phyloP scores from a whole-genome alignment of 78 protist genomes.

The Dictyostelium firmibasis region DNA sequence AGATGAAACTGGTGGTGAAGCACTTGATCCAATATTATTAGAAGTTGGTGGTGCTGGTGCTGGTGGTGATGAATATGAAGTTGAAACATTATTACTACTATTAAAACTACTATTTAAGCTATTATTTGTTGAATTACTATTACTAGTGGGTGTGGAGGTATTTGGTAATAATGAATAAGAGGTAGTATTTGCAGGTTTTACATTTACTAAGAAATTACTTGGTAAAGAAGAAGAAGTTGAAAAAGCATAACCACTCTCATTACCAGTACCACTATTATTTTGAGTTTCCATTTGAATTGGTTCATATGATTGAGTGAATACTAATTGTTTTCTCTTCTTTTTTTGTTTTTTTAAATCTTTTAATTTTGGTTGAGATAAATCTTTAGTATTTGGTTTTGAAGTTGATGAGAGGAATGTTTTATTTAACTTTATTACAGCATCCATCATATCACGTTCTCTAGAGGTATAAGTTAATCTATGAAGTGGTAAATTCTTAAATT shows the following conservation, averaged over 20 bases:
- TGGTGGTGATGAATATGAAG: neutral
- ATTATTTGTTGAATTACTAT: neutral
- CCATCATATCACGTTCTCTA: slow-evolving; percentile 66
- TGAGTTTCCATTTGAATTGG: neutral
- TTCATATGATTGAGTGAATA: slow-evolving; percentile 2
- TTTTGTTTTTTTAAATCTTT: slow-evolving; percentile 39
- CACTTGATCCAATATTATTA: neutral
- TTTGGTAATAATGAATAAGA: slow-evolving; percentile 1
- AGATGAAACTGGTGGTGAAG: neutral
- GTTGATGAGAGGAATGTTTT: neutral
- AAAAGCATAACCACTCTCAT: neutral
- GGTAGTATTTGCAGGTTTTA: neutral
- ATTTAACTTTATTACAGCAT: slow-evolving; percentile 39
- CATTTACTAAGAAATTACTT: neutral
- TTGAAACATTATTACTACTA: neutral
- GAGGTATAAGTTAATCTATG: slow-evolving; percentile 19
- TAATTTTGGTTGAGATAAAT: neutral
- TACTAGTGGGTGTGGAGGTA: neutral
- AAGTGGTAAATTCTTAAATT: slow-evolving; percentile 62
- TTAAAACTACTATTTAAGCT: neutral
- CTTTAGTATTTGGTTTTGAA: neutral
- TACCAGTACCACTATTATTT: neutral
- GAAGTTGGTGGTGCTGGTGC: neutral
- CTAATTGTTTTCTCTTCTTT: slow-evolving; percentile 46
- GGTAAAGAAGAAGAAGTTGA: neutral